phyloP scores from a whole-genome alignment of 129 eudicot species.

The Chrysanthemum makinoi region DNA sequence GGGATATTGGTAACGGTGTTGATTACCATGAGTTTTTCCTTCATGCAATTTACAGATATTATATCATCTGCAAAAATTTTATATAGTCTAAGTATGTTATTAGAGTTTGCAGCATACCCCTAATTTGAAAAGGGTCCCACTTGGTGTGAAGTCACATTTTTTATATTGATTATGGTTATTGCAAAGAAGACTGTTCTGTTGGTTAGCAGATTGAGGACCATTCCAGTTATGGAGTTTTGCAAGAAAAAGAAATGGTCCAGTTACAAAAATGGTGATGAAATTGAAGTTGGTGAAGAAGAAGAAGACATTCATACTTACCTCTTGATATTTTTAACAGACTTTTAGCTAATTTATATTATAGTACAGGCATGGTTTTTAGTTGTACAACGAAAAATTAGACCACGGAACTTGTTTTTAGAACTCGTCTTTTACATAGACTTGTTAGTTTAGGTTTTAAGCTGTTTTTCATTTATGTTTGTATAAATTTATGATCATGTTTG shows the following conservation, averaged over 20 bases:
- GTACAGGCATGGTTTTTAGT: too few relatives aligned
- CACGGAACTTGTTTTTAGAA: too few relatives aligned
- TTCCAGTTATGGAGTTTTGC: not conserved
- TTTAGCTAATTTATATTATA: too few relatives aligned
- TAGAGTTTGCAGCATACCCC: too few relatives aligned
- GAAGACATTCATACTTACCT: not conserved
- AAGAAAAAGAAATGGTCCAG: not conserved
- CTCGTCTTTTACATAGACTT: too few relatives aligned
- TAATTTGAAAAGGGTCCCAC: not conserved
- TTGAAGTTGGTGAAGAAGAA: not conserved
- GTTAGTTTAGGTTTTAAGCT: too few relatives aligned
- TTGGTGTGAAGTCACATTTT: not conserved
- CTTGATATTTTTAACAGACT: too few relatives aligned
- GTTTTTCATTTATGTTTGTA: too few relatives aligned
- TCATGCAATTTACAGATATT: not conserved
- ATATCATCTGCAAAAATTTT: not conserved
- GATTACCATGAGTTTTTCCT: not conserved
- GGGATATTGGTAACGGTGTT: not conserved
- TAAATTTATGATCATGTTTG: too few relatives aligned
- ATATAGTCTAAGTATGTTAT: not conserved
- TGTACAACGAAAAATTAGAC: too few relatives aligned
- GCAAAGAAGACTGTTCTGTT: not conserved
- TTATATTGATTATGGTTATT: not conserved
- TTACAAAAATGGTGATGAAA: not conserved
- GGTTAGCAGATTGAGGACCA: not conserved